phyloP scores from a whole-genome alignment of 495 filamentous ascomycete genomes.

The Aspergillus bridgeri region DNA sequence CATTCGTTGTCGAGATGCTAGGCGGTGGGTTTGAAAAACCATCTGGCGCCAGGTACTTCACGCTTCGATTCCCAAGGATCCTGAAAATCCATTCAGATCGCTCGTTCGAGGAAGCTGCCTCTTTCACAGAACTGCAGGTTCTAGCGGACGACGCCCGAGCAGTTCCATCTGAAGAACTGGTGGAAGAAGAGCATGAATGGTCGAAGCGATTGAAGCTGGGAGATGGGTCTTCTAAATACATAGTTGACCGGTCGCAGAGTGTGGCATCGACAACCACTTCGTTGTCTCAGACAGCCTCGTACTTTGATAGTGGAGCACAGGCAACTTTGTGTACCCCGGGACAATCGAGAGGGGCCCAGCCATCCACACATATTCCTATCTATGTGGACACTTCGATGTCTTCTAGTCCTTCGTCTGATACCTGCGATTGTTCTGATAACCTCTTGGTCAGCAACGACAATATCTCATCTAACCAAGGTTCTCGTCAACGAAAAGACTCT shows the following conservation, averaged over 20 bases:
- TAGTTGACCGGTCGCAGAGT: conserved; percentile 25
- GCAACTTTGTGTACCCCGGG: neutral
- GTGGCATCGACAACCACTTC: conserved; percentile 19
- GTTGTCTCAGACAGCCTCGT: neutral
- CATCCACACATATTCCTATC: conserved; percentile 13
- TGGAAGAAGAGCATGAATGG: conserved; percentile 55
- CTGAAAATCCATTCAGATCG: conserved; percentile 60
- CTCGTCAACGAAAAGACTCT: conserved; percentile 8
- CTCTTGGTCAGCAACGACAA: conserved; percentile 28
- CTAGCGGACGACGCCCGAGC: conserved; percentile 48
- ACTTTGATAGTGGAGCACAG: too few relatives aligned
- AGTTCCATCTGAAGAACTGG: conserved; percentile 36
- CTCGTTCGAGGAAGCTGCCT: conserved; percentile 51
- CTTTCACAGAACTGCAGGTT: conserved; percentile 53
- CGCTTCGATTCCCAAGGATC: conserved; percentile 62
- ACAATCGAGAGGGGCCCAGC: neutral
- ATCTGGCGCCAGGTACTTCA: conserved; percentile 52
- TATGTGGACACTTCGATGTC: conserved; percentile 20
- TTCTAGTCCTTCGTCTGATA: neutral
- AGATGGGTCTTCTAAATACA: conserved; percentile 32
- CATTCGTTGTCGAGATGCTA: conserved; percentile 62
- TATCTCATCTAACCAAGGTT: conserved; percentile 17
- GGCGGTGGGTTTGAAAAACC: conserved; percentile 64
- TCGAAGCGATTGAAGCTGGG: conserved; percentile 48
- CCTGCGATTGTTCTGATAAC: neutral